phyloP scores from a whole-genome alignment of 192 early-diverging fungal genomes.

The Phycomyces blakesleeanus region DNA sequence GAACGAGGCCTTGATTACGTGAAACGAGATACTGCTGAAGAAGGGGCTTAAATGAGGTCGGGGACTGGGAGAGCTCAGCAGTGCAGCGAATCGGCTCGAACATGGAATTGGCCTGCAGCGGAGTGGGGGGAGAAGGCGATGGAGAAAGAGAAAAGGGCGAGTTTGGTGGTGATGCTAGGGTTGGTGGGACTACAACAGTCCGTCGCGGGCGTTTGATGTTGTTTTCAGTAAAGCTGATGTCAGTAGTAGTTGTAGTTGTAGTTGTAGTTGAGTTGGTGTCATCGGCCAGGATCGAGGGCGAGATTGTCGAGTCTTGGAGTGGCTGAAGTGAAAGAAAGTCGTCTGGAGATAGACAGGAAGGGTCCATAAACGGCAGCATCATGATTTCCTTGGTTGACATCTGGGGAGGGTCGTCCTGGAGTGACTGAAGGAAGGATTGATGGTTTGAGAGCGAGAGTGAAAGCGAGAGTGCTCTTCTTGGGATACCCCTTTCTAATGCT shows the following conservation, averaged over 20 bases:
- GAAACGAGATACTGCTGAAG: constrained; percentile 46
- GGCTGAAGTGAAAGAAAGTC: constrained; percentile 10
- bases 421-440: neutral
- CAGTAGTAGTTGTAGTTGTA: too few relatives aligned
- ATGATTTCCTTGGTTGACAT: neutral
- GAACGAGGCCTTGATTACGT: constrained; percentile 27
- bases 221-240: too few relatives aligned
- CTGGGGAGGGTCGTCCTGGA: neutral
- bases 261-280: too few relatives aligned
- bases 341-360: constrained; percentile 3
- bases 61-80: constrained; percentile 11
- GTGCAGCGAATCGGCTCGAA: constrained; percentile 11
- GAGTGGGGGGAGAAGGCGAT: constrained; percentile 29
- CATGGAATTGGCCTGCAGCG: constrained; percentile 13
- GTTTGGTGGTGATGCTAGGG: constrained; percentile 7
- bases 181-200: constrained; percentile 7
- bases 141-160: constrained; percentile 8
- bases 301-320: neutral
- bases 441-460: constrained; percentile 2
- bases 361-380: neutral
- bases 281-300: neutral
- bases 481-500: too few relatives aligned
- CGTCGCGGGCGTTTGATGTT: neutral
- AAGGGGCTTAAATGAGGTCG: constrained; percentile 21
- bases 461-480: too few relatives aligned